Conservation (phyloP, 768 basidiomycete species). For the Hydnum rufescens region DNA sequence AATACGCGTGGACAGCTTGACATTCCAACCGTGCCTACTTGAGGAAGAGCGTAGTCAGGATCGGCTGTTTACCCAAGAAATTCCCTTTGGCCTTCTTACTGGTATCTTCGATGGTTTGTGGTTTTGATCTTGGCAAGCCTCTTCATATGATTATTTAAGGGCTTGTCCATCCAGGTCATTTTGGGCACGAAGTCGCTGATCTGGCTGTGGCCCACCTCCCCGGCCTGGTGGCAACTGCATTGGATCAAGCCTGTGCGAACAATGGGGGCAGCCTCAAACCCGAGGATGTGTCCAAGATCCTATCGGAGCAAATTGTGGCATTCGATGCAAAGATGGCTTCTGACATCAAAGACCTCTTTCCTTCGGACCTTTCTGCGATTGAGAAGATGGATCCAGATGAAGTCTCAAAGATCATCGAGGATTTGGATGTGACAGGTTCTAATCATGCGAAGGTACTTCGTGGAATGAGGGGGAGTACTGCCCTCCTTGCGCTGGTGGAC, state of each 20-base stretch:
- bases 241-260: slow-evolving; percentile 16
- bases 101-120: slow-evolving; percentile 46
- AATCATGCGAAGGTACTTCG: slow-evolving; percentile 47
- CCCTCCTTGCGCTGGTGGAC: slow-evolving; percentile 51
- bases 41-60: slow-evolving; percentile 35
- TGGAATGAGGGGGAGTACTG: slow-evolving; percentile 67
- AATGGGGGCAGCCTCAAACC: slow-evolving; percentile 12
- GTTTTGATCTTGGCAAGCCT: slow-evolving; percentile 8
- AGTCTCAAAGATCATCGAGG: slow-evolving; percentile 45
- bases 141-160: not conserved
- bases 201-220: slow-evolving; percentile 50
- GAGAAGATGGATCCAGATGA: slow-evolving; percentile 30
- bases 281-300: slow-evolving; percentile 24
- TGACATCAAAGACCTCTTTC: slow-evolving; percentile 43
- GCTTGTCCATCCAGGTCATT: slow-evolving; percentile 28
- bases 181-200: slow-evolving; percentile 48
- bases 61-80: slow-evolving; percentile 37
- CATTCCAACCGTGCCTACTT: slow-evolving; percentile 42
- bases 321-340: slow-evolving; percentile 50
- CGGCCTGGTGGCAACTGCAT: slow-evolving; percentile 39
- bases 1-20: slow-evolving; percentile 22
- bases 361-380: slow-evolving; percentile 17
- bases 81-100: slow-evolving; percentile 42
- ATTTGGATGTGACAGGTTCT: no score
- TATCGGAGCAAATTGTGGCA: slow-evolving; percentile 35